These are phyloP conservation scores for Eutrema yunnanense DNA, from an alignment of 345 rosid species.

Conservation along the genomic window DNA sequence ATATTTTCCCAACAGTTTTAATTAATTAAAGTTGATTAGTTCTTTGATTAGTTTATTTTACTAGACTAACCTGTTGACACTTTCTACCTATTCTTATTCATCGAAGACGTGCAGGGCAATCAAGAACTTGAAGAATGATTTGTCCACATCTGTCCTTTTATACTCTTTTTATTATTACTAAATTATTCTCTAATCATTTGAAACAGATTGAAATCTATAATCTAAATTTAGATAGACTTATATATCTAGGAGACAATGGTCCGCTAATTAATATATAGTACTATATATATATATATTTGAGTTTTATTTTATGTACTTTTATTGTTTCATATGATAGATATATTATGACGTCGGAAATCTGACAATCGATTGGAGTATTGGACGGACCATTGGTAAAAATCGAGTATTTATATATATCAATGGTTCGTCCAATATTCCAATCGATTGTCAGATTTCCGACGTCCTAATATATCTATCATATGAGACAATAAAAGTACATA, in stretches of 20 bases:
- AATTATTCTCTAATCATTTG: background rate
- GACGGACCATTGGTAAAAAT: too few relatives aligned
- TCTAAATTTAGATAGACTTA: background rate
- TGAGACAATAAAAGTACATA: background rate
- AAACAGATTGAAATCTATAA: background rate
- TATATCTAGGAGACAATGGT: background rate
- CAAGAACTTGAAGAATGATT: background rate
- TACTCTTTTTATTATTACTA: background rate
- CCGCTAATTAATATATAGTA: background rate
- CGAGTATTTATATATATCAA: background rate
- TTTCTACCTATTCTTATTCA: background rate
- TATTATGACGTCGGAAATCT: too few relatives aligned
- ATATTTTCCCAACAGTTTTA: background rate
- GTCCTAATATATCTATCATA: background rate
- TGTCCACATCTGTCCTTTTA: background rate
- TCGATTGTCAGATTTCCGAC: background rate
- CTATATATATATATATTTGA: background rate
- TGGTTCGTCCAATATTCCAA: background rate
- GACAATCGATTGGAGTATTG: too few relatives aligned
- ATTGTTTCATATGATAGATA: too few relatives aligned
- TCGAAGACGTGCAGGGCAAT: conserved; percentile 26
- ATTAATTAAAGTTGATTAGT: background rate
- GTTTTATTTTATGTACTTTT: too few relatives aligned
- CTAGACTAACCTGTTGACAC: conserved; percentile 1
- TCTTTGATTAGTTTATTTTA: background rate